These are phyloP conservation scores for Letharia lupina DNA, from an alignment of 495 filamentous ascomycete genomes.

Conservation along the genomic window DNA sequence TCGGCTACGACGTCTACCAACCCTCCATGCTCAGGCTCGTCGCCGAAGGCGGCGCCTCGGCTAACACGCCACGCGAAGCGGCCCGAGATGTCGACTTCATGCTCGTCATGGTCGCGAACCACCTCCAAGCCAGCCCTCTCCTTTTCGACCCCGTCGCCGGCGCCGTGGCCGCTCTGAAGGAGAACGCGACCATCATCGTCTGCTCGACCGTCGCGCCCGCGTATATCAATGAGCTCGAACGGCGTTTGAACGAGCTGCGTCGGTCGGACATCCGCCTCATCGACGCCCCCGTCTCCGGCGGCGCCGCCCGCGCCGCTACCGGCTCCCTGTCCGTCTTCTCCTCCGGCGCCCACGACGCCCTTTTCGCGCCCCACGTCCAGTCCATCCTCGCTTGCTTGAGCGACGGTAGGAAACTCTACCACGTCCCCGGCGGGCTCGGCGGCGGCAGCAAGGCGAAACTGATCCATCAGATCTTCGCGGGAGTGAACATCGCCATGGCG, in stretches of 20 bases:
- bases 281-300: slow-evolving; percentile 71
- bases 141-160: slow-evolving; percentile 54
- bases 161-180: slow-evolving; percentile 43
- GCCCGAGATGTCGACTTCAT: slow-evolving; percentile 52
- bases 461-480: slow-evolving; percentile 75
- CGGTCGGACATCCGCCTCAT: slow-evolving; percentile 60
- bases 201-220: slow-evolving; percentile 67
- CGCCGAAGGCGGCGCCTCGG: slow-evolving; percentile 53
- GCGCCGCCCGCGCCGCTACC: slow-evolving; percentile 61
- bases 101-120: slow-evolving; percentile 74
- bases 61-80: slow-evolving; percentile 53
- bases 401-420: slow-evolving; percentile 51
- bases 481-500: slow-evolving; percentile 62
- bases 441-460: slow-evolving; percentile 84
- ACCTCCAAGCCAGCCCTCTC: slow-evolving; percentile 56
- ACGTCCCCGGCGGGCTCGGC: slow-evolving; percentile 64
- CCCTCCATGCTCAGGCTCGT: slow-evolving; percentile 65
- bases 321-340: slow-evolving; percentile 79
- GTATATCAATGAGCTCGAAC: slow-evolving; percentile 52
- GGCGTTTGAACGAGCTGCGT: slow-evolving; percentile 43
- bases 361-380: slow-evolving; percentile 48
- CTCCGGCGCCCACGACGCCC: slow-evolving; percentile 43
- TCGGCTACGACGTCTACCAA: slow-evolving; percentile 66
- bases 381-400: slow-evolving; percentile 56
- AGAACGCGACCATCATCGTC: slow-evolving; percentile 55